These are phyloP conservation scores for Ensete ventricosum DNA, from an alignment of 176 grass and related monocot species.

Conservation along the genomic window DNA sequence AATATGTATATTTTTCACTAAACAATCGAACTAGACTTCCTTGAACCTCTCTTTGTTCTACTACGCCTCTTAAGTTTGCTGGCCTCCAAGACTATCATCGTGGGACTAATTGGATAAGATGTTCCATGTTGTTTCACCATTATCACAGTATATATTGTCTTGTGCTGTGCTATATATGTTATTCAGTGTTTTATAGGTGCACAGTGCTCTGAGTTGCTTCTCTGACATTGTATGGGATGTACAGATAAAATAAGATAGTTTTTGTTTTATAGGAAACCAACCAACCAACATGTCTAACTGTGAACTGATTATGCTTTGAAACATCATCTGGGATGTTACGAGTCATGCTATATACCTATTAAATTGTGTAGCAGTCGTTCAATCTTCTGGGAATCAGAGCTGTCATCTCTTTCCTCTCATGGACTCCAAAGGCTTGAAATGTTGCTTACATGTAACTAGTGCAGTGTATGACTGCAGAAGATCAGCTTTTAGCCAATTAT, in stretches of 20 bases:
- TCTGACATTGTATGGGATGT: not conserved
- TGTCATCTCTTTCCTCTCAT: too few species aligned
- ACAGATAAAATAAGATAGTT: not conserved
- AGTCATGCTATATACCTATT: too few species aligned
- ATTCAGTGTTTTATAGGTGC: not conserved
- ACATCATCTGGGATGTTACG: too few species aligned
- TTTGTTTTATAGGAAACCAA: too few species aligned
- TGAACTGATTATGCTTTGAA: too few species aligned
- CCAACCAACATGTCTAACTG: too few species aligned
- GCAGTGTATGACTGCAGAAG: too few species aligned
- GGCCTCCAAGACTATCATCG: not conserved
- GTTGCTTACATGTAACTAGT: too few species aligned
- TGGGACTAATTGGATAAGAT: not conserved
- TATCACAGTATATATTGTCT: not conserved
- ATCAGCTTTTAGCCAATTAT: too few species aligned
- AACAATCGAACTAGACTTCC: not conserved
- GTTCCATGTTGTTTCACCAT: not conserved
- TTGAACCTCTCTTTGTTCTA: not conserved
- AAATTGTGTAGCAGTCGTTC: too few species aligned
- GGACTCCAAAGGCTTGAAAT: too few species aligned
- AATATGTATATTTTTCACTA: not conserved
- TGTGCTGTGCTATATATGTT: not conserved
- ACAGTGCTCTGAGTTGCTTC: not conserved
- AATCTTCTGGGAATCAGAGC: too few species aligned
- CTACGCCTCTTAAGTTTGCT: not conserved